A percentile compares a stretch with the other conserved stretches of the same genome.
These are phyloP conservation scores for Paramecium octaurelia DNA, from an alignment of 73 alveolate genomes.

Conservation along the genomic window DNA sequence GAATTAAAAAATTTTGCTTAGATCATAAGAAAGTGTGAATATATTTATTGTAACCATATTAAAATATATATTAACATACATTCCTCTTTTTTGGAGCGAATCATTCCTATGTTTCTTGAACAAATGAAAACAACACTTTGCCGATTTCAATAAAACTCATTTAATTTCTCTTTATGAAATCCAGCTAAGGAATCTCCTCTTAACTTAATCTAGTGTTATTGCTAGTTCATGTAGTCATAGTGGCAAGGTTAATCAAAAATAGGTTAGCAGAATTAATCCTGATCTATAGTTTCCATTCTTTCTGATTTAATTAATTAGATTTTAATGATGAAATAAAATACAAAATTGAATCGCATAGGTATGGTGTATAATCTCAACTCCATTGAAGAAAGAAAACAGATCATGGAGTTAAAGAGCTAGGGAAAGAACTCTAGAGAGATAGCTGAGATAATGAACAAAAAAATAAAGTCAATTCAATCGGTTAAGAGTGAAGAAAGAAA, in stretches of 20 bases:
- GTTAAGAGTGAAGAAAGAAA: neutral
- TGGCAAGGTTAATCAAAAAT: no score
- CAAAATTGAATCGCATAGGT: neutral
- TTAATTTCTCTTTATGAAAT: no score
- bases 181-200: no score
- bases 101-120: no score
- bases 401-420: neutral
- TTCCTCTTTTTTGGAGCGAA: no score
- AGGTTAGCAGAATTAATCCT: no score
- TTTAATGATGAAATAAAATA: neutral
- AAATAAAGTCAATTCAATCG: neutral
- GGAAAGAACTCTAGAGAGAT: neutral
- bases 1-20: slow-evolving; percentile 39
- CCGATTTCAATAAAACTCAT: no score
- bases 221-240: no score
- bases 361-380: neutral
- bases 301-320: neutral
- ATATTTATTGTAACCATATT: neutral
- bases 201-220: no score
- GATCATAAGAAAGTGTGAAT: slow-evolving; percentile 25
- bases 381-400: neutral
- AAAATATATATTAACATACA: no score
- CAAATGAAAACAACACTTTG: no score
- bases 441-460: neutral
- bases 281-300: neutral